Percentiles rank a stretch among this genome's conserved stretches.
phyloP scores from a whole-genome alignment of 768 basidiomycete genomes.

The Strobilomyces dryophilus region DNA sequence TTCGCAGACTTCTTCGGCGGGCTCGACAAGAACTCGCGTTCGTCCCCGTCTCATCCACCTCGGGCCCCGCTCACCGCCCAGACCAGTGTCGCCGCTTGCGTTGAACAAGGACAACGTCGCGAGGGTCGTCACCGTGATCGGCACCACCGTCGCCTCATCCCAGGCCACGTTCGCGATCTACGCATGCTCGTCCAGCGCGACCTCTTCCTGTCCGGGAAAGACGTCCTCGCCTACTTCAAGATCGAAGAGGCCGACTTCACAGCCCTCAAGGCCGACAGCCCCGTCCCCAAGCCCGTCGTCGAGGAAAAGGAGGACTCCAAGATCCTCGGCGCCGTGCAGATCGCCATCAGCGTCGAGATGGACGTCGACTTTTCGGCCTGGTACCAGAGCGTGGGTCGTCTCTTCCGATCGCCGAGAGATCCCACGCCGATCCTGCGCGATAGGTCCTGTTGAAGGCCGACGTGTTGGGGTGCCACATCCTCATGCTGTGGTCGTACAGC shows the following conservation, averaged over 20 bases:
- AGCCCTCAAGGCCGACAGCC: slow-evolving; percentile 48
- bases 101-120: slow-evolving; percentile 63
- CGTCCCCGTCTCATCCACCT: slow-evolving; percentile 31
- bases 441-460: slow-evolving; percentile 97
- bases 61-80: not conserved
- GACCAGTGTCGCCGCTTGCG: slow-evolving; percentile 80
- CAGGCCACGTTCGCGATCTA: slow-evolving; percentile 67
- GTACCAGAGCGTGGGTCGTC: slow-evolving; percentile 79
- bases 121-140: slow-evolving; percentile 71
- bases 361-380: slow-evolving; percentile 92
- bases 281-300: slow-evolving; percentile 31
- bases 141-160: slow-evolving; percentile 71
- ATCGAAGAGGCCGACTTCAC: slow-evolving; percentile 73
- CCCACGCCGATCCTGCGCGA: slow-evolving; percentile 15
- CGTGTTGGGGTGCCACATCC: slow-evolving; percentile 98
- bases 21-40: slow-evolving; percentile 82
- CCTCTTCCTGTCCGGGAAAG: slow-evolving; percentile 78
- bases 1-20: slow-evolving; percentile 77
- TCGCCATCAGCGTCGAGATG: slow-evolving; percentile 93
- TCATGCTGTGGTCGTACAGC: slow-evolving; percentile 95
- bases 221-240: slow-evolving; percentile 71
- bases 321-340: slow-evolving; percentile 85
- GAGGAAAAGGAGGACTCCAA: slow-evolving; percentile 73
- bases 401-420: not conserved
- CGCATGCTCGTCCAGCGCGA: slow-evolving; percentile 62